Conservation (phyloP, 352 stramenopile genomes). For the Blastocystis sp. region DNA sequence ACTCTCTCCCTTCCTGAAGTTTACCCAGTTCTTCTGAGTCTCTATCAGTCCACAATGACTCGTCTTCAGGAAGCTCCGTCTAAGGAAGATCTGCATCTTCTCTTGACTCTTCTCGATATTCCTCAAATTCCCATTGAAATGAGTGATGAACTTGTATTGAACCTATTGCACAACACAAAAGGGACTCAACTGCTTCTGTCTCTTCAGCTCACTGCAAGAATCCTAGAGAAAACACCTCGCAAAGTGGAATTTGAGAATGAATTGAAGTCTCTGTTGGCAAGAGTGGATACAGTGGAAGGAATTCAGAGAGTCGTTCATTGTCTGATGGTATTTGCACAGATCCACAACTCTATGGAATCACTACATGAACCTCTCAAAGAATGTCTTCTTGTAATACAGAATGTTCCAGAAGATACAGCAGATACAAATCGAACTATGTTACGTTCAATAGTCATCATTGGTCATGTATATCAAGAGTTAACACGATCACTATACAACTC, state of each 20-base stretch:
- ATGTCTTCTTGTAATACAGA: too few relatives aligned
- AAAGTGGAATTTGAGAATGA: too few relatives aligned
- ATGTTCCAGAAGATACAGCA: too few relatives aligned
- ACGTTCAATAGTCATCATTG: background rate
- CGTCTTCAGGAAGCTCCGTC: background rate
- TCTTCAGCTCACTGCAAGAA: background rate
- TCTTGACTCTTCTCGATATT: background rate
- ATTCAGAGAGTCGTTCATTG: background rate
- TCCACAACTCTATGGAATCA: background rate
- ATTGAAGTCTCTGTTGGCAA: background rate
- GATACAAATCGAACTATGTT: too few relatives aligned
- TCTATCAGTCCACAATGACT: background rate
- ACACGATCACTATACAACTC: background rate
- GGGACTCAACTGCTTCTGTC: background rate
- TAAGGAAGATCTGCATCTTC: background rate
- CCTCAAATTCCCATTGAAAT: background rate
- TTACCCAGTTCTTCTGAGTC: background rate
- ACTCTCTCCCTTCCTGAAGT: background rate
- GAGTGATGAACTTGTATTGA: background rate
- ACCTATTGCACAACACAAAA: background rate
- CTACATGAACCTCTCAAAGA: background rate
- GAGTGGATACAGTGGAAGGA: background rate
- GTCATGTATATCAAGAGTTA: background rate
- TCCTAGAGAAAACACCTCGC: background rate
- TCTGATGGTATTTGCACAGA: background rate